A percentile compares a stretch with the other conserved stretches of the same genome.
These are phyloP conservation scores for Pinus tabuliformis DNA, from an alignment of 75 land plant species.

Conservation along the genomic window DNA sequence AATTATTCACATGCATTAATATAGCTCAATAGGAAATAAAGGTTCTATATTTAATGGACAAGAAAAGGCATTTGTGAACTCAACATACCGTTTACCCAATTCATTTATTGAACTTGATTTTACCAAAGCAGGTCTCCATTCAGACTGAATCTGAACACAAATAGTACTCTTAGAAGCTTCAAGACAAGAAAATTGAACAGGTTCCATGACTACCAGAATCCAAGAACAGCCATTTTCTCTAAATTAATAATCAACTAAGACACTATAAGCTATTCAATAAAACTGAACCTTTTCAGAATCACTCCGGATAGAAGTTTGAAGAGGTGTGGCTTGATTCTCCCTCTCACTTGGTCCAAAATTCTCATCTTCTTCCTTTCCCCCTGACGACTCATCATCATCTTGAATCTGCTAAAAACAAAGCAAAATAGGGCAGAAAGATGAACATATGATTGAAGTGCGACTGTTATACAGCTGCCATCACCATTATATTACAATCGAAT, in stretches of 20 bases:
- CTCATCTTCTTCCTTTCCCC: conserved; percentile 51
- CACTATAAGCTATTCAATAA: not conserved
- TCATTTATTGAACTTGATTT: conserved; percentile 15
- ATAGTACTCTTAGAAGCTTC: not conserved
- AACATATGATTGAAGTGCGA: not conserved
- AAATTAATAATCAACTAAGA: not conserved
- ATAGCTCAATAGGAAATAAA: not conserved
- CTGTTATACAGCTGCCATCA: not conserved
- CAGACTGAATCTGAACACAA: conserved; percentile 22
- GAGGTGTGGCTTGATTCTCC: conserved; percentile 12
- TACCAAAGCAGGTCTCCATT: conserved; percentile 1
- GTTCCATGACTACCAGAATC: no score
- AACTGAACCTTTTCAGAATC: conserved; percentile 8
- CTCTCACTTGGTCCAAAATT: conserved; percentile 9
- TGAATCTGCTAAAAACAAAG: conserved; percentile 32
- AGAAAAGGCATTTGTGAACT: not conserved
- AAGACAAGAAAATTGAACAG: not conserved
- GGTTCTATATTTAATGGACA: not conserved
- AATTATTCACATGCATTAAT: not conserved
- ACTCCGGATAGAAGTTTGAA: not conserved
- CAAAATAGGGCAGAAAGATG: not conserved
- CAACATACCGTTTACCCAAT: conserved; percentile 7
- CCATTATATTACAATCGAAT: not conserved
- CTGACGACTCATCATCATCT: conserved; percentile 53
- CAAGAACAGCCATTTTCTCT: no score